Evolutionary conservation across 2,329 filamentous ascomycete species (phyloP), one percentile per base, ranked within the genome.

Genomic region (Cladosporium sp.): DNA sequence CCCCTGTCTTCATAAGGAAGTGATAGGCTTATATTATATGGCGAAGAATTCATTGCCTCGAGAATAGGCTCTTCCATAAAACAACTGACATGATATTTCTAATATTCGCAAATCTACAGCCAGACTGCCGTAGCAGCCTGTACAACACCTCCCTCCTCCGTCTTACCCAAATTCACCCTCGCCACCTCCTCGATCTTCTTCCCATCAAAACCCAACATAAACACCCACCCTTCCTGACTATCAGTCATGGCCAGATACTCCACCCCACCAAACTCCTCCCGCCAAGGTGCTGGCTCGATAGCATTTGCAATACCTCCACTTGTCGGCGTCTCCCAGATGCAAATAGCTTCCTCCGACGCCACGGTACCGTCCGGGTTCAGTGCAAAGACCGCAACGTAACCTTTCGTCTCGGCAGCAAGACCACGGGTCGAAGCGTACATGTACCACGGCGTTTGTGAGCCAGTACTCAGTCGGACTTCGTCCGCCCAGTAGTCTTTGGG

Each of bases 181-280:
- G 62, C 54, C 19, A 61, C 61, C 41, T 67, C 65, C 7, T 24
- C 49, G 1, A 68, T 57, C 47, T 58, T 54, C 50, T 58, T 61
- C 0, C 63, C 62, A 55, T 68, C 62, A 43, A 68, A 68, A 8
- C 52, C 52, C 11, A 68, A 51, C 2, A 67, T 54, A n/a, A 60
- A 65, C 6, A 67, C 64, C 53, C 57, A 60, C 0, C 65, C 64
- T 42, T 67, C 62, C 40, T 66, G 57, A 44, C 63, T 66, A 47
- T 68, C 65, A 2, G 64, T 67, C 57, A 68, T 49, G 4, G 65
- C 65, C 32, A 68, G 27, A 40, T 66, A 66, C 45, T 68, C 64
- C 1, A 54, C 39, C 15, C 51, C 56, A 1, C 52, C 55, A 34
- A 54, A 51, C 12, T 54, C 42, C 30, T 56, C 42, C 11, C 27